These are phyloP conservation scores for Neofusicoccum ribis DNA, from an alignment of 2,329 filamentous ascomycete genomes.

Conservation along the genomic window DNA sequence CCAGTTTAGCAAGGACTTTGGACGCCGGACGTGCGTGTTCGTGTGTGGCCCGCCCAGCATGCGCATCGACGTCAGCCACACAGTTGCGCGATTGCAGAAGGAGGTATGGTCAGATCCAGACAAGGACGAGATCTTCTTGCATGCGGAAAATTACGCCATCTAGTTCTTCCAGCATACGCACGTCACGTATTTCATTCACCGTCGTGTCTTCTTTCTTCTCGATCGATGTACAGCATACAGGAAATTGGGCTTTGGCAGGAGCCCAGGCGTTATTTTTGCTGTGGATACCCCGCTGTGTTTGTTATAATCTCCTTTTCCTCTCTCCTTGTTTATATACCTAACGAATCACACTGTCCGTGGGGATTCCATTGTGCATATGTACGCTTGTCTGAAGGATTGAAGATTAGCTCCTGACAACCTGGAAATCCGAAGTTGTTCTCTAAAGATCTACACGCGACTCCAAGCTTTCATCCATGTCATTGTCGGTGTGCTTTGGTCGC, in stretches of 20 bases:
- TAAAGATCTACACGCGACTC: no score
- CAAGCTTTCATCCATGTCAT: no score
- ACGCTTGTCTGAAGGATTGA: neutral
- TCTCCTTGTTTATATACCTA: neutral
- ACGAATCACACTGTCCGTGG: neutral
- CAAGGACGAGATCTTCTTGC: constrained; percentile 87
- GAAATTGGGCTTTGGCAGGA: neutral
- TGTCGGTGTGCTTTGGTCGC: no score
- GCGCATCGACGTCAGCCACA: constrained; percentile 83
- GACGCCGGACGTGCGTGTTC: constrained; percentile 81
- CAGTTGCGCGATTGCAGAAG: constrained; percentile 78
- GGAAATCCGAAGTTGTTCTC: no score
- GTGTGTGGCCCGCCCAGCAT: constrained; percentile 88
- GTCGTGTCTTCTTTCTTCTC: neutral
- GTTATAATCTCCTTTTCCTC: neutral
- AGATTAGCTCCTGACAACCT: no score
- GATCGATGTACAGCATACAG: neutral
- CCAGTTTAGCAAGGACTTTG: constrained; percentile 79
- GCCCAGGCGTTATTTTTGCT: neutral
- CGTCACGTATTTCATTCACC: neutral
- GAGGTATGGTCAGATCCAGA: constrained; percentile 77
- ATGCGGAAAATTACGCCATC: constrained; percentile 92
- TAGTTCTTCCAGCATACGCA: constrained; percentile 42
- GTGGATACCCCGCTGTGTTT: constrained; percentile 10
- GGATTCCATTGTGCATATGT: neutral